These are phyloP conservation scores for Debaryomycetaceae sp. DNA, from an alignment of 1,139 yeast genomes.

Conservation along the genomic window DNA sequence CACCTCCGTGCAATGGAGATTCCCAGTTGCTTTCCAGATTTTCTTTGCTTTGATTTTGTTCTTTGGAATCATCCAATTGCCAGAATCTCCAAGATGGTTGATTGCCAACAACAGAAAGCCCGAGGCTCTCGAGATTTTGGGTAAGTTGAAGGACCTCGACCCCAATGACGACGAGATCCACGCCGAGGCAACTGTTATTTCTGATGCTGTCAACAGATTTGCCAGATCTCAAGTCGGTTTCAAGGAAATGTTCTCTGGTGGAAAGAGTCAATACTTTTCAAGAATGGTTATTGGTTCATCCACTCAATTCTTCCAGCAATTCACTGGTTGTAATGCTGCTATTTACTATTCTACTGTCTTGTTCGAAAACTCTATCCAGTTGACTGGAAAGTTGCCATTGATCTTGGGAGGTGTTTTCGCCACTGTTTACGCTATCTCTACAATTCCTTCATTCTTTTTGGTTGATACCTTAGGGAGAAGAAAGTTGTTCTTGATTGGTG, in stretches of 20 bases:
- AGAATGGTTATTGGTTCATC: constrained; percentile 60
- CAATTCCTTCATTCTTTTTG: constrained; percentile 58
- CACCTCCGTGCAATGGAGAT: constrained; percentile 31
- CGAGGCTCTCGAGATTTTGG: constrained; percentile 42
- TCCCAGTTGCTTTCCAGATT: constrained; percentile 24
- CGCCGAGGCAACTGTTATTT: constrained; percentile 36
- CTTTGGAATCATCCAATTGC: constrained; percentile 15
- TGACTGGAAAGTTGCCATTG: constrained; percentile 48
- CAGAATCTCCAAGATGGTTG: constrained; percentile 32
- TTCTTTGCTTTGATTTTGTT: constrained; percentile 17
- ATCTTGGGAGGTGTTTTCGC: constrained; percentile 61
- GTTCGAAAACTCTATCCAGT: constrained; percentile 50
- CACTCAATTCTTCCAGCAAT: constrained; percentile 45
- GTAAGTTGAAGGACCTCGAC: constrained; percentile 31
- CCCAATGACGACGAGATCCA: constrained; percentile 43
- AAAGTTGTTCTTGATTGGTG: constrained; percentile 47
- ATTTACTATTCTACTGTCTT: constrained; percentile 61
- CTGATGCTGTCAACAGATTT: constrained; percentile 40
- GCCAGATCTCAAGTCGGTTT: constrained; percentile 34
- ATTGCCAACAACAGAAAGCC: constrained; percentile 48
- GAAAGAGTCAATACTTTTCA: constrained; percentile 50
- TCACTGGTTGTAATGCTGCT: constrained; percentile 62
- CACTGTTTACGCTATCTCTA: constrained; percentile 54
- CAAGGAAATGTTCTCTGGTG: constrained; percentile 52
- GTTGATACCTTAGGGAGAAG: constrained; percentile 66